Percentiles rank a stretch among this genome's conserved stretches.
Evolutionary conservation across 495 filamentous ascomycete genomes (phyloP).

Genomic region (Lichina pygmaea): DNA sequence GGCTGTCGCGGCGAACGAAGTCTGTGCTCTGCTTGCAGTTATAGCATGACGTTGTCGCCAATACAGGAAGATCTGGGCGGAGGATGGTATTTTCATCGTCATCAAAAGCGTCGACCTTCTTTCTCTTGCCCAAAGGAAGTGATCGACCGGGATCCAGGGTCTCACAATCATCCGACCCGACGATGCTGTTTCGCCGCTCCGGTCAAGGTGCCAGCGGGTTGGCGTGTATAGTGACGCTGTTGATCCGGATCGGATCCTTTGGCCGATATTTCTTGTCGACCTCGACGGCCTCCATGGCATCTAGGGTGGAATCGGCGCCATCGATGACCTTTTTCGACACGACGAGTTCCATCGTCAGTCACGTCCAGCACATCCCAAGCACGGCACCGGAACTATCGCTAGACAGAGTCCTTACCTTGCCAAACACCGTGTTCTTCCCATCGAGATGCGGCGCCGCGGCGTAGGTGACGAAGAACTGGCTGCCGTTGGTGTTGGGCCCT

Average conservation of each 20-base stretch:
- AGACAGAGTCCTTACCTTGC: conserved; percentile 29
- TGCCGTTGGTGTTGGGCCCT: conserved; percentile 59
- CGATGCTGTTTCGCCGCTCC: conserved; percentile 16
- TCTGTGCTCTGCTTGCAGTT: too few species aligned
- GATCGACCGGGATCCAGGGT: neutral
- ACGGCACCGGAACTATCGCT: neutral
- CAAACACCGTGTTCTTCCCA: conserved; percentile 83
- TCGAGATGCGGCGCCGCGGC: conserved; percentile 76
- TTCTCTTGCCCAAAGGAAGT: too few species aligned
- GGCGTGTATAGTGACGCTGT: conserved; percentile 67
- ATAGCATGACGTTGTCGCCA: too few species aligned
- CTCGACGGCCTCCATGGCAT: conserved; percentile 45
- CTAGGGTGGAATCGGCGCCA: conserved; percentile 32
- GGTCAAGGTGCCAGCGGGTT: conserved; percentile 45
- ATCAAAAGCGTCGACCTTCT: too few species aligned
- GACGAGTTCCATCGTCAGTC: conserved; percentile 1
- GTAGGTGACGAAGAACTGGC: conserved; percentile 82
- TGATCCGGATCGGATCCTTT: conserved; percentile 39
- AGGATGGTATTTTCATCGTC: too few species aligned
- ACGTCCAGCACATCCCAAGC: neutral
- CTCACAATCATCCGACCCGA: neutral
- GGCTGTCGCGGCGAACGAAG: too few species aligned
- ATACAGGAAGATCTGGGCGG: too few species aligned
- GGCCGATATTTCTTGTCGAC: conserved; percentile 84
- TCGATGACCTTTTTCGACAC: conserved; percentile 18